Evolutionary conservation across 75 land plant species (phyloP).

Genomic region (Adiantum capillusveneris): DNA sequence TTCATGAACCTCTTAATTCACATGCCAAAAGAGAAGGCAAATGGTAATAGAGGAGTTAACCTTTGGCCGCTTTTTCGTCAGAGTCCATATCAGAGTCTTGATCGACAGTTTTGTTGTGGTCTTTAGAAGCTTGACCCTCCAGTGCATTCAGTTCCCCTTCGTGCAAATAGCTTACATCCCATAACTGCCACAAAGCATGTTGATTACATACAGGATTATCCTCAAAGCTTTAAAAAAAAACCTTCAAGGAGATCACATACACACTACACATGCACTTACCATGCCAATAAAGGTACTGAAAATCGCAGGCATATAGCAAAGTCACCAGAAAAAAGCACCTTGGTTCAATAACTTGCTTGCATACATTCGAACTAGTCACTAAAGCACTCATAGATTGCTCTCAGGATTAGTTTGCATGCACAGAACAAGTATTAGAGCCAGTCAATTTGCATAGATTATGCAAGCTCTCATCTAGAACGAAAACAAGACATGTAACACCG

Average conservation of each 20-base stretch:
- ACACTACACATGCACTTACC: too few species aligned
- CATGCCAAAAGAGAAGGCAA: not conserved
- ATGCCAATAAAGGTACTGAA: too few species aligned
- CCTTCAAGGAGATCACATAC: too few species aligned
- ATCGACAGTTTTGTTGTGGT: constrained; percentile 1
- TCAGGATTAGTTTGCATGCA: too few species aligned
- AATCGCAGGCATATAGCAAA: constrained; percentile 2
- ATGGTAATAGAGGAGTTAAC: not conserved
- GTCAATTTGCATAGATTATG: too few species aligned
- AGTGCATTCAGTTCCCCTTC: constrained; percentile 16
- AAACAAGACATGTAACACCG: too few species aligned
- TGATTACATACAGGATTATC: too few species aligned
- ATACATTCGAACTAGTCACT: too few species aligned
- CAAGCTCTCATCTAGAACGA: too few species aligned
- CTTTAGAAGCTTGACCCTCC: constrained; percentile 7
- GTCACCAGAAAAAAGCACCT: not conserved
- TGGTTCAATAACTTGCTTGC: not conserved
- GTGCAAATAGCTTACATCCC: constrained; percentile 49
- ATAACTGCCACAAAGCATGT: constrained; percentile 28
- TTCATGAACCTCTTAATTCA: not conserved
- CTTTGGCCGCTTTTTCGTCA: constrained; percentile 20
- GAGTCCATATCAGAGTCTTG: constrained; percentile 26
- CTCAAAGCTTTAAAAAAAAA: too few species aligned
- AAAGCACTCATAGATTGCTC: too few species aligned
- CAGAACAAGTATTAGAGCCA: too few species aligned